A percentile compares a stretch with the other conserved stretches of the same genome.
These are phyloP conservation scores for Stereocaulon alpinum DNA, from an alignment of 495 filamentous ascomycete genomes.

Conservation along the genomic window DNA sequence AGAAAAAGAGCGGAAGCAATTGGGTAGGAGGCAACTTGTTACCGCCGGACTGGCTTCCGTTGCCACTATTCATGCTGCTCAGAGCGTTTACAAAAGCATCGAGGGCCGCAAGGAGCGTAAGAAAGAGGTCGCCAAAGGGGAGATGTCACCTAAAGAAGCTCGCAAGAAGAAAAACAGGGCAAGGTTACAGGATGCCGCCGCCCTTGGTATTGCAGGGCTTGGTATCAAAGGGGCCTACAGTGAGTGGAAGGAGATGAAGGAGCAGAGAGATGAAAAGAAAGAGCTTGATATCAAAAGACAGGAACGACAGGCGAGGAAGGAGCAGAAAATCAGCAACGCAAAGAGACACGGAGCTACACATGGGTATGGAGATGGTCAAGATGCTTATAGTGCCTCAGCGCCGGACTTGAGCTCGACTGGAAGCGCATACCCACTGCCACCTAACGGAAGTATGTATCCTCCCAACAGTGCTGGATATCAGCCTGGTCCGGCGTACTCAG, in stretches of 20 bases:
- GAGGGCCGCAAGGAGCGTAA: constrained; percentile 61
- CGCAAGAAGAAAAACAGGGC: constrained; percentile 65
- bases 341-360: background rate
- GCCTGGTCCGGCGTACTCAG: background rate
- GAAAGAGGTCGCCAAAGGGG: constrained; percentile 60
- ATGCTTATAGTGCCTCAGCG: constrained; percentile 1
- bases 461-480: constrained; percentile 20
- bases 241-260: constrained; percentile 60
- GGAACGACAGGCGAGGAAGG: constrained; percentile 28
- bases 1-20: constrained; percentile 60
- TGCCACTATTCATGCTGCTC: constrained; percentile 81
- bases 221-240: constrained; percentile 75
- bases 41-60: constrained; percentile 77
- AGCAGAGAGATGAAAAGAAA: constrained; percentile 44
- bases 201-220: constrained; percentile 72
- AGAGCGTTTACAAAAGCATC: constrained; percentile 66
- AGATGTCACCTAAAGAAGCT: constrained; percentile 64
- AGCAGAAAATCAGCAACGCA: constrained; percentile 9
- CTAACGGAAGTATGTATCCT: background rate
- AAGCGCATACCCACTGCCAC: background rate
- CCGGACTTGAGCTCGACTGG: constrained; percentile 2
- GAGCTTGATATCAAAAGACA: constrained; percentile 43
- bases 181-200: constrained; percentile 62
- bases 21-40: constrained; percentile 74
- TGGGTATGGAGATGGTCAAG: background rate